Conservation (phyloP, 1,284 basidiomycete genomes). For the Sanghuangporus sanghuang region DNA sequence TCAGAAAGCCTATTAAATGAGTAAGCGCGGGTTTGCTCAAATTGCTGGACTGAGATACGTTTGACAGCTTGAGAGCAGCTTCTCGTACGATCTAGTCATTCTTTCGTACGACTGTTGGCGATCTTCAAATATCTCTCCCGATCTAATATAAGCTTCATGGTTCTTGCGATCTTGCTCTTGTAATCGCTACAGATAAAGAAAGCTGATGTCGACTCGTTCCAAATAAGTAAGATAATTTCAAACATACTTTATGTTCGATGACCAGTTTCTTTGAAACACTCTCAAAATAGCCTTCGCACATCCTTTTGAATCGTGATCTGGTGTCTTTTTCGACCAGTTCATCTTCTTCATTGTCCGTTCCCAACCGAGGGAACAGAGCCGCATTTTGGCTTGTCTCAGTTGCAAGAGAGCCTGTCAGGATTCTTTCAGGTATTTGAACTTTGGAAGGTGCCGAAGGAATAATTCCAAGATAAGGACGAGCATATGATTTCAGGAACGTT, state of each 20-base stretch:
- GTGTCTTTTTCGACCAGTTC: constrained; percentile 81
- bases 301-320: constrained; percentile 84
- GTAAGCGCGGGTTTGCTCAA: not conserved
- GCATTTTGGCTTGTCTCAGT: constrained; percentile 35
- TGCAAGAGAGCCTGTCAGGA: constrained; percentile 52
- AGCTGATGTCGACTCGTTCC: constrained; percentile 6
- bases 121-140: constrained; percentile 98
- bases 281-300: constrained; percentile 93
- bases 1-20: constrained; percentile 70
- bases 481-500: constrained; percentile 82
- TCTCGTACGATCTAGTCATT: constrained; percentile 94
- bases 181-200: constrained; percentile 54
- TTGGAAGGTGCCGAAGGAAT: constrained; percentile 39
- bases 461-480: constrained; percentile 76
- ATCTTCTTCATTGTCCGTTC: constrained; percentile 43
- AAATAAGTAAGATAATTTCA: constrained; percentile 4
- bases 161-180: constrained; percentile 96
- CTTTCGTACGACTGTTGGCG: constrained; percentile 98
- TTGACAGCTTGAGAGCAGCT: constrained; percentile 81
- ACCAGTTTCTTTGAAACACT: constrained; percentile 87
- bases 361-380: constrained; percentile 37
- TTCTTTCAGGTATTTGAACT: constrained; percentile 51
- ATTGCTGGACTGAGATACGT: constrained; percentile 46
- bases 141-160: constrained; percentile 98
- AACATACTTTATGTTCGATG: constrained; percentile 78